Evolutionary conservation across 495 filamentous ascomycete genomes (phyloP).

Genomic region (Massariosphaeria phaeospora): DNA sequence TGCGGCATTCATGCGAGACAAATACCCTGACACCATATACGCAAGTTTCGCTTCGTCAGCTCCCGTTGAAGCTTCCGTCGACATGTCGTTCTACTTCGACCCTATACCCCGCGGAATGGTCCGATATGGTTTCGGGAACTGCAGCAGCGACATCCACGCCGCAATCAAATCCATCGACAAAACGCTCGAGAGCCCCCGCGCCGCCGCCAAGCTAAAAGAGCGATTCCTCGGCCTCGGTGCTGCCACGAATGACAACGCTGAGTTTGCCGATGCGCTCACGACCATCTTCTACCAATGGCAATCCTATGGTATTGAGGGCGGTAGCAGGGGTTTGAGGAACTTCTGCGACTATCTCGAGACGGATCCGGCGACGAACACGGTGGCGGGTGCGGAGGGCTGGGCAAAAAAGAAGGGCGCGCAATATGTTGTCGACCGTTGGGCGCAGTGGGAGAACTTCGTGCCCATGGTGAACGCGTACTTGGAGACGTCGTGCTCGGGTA

Average conservation of each 20-base stretch:
- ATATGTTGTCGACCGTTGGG: conserved; percentile 46
- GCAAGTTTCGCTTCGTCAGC: conserved; percentile 54
- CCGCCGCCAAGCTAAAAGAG: conserved; percentile 45
- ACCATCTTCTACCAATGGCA: conserved; percentile 47
- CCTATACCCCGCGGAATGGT: conserved; percentile 53
- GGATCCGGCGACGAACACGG: conserved; percentile 31
- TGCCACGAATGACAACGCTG: conserved; percentile 48
- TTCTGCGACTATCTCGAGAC: conserved; percentile 50
- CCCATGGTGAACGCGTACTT: conserved; percentile 43
- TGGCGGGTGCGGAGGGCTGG: conserved; percentile 40
- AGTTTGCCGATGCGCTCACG: conserved; percentile 46
- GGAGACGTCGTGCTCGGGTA: conserved; percentile 43
- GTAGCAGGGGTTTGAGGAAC: conserved; percentile 38
- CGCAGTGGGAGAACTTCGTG: conserved; percentile 45
- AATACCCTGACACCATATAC: conserved; percentile 56
- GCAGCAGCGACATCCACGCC: conserved; percentile 51
- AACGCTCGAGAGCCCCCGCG: conserved; percentile 37
- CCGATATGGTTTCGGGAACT: conserved; percentile 49
- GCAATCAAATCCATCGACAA: conserved; percentile 51
- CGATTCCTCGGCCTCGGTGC: conserved; percentile 49
- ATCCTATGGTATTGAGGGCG: conserved; percentile 47
- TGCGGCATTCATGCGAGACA: conserved; percentile 50
- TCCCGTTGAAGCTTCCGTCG: conserved; percentile 49
- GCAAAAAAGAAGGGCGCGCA: conserved; percentile 42
- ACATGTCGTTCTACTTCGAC: conserved; percentile 57